Evolutionary conservation across 768 basidiomycete genomes (phyloP).

Genomic region (Trametopsis cervina): DNA sequence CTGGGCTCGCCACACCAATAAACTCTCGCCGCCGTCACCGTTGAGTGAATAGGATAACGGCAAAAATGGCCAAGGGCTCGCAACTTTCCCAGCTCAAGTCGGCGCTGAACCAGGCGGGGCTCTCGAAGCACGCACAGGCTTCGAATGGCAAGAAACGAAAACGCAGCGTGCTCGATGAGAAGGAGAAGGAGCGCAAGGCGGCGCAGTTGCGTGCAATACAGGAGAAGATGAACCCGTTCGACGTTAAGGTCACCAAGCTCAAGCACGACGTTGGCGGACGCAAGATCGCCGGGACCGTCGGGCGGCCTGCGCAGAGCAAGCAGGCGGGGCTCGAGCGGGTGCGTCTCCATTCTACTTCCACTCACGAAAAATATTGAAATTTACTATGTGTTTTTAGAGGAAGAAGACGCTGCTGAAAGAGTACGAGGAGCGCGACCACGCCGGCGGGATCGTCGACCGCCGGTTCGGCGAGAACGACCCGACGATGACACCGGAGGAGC

Average conservation of each 20-base stretch:
- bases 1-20: too few species aligned
- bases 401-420: conserved; percentile 87
- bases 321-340: conserved; percentile 89
- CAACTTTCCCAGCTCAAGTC: conserved; percentile 89
- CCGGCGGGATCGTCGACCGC: conserved; percentile 87
- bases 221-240: conserved; percentile 87
- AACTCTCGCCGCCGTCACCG: too few species aligned
- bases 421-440: conserved; percentile 70
- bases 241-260: conserved; percentile 84
- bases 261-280: conserved; percentile 92
- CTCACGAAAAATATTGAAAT: conserved; percentile 4
- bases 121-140: conserved; percentile 40
- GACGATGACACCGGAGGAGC: conserved; percentile 88
- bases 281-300: conserved; percentile 74
- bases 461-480: conserved; percentile 96
- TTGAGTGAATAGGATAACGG: too few species aligned
- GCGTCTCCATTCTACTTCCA: conserved; percentile 17
- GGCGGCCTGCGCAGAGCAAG: conserved; percentile 83
- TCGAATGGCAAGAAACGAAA: conserved; percentile 65
- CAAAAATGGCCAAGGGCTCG: conserved; percentile 84
- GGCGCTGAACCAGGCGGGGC: conserved; percentile 72
- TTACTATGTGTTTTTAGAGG: conserved; percentile 40
- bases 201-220: conserved; percentile 81
- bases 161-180: conserved; percentile 50
- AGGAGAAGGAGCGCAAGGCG: conserved; percentile 76